Conservation (phyloP, 352 stramenopile species). For the Blastocystis sp. region DNA sequence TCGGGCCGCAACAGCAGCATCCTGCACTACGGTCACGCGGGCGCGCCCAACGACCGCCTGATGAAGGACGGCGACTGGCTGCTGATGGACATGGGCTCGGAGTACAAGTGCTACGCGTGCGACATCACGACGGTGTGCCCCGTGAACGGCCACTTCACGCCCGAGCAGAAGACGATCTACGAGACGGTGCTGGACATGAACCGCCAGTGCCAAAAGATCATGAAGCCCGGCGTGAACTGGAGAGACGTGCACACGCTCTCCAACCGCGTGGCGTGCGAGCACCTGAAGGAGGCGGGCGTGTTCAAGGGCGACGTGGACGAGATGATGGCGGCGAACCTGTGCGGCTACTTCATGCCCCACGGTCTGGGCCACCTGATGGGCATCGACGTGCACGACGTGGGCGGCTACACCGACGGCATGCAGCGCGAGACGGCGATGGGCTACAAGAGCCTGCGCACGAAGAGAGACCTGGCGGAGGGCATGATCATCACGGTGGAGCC, state of each 20-base stretch:
- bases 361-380: slow-evolving; percentile 97
- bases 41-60: slow-evolving; percentile 81
- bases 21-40: slow-evolving; percentile 93
- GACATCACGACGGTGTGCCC: slow-evolving; percentile 96
- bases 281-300: slow-evolving; percentile 82
- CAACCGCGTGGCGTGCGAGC: slow-evolving; percentile 84
- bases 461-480: slow-evolving; percentile 85
- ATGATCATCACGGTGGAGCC: slow-evolving; percentile 96
- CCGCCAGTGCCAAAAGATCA: slow-evolving; percentile 76
- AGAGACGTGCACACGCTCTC: slow-evolving; percentile 90
- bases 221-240: slow-evolving; percentile 90
- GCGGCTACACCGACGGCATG: slow-evolving; percentile 75
- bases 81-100: slow-evolving; percentile 93
- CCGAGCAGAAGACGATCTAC: slow-evolving; percentile 89
- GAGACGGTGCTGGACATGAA: slow-evolving; percentile 84
- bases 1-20: slow-evolving; percentile 89
- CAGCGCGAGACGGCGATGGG: slow-evolving; percentile 75
- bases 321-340: slow-evolving; percentile 89
- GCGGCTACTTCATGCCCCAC: slow-evolving; percentile 95
- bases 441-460: slow-evolving; percentile 85
- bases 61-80: slow-evolving; percentile 85
- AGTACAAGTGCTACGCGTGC: slow-evolving; percentile 90
- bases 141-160: slow-evolving; percentile 86
- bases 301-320: slow-evolving; percentile 86
- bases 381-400: slow-evolving; percentile 95